Conservation (phyloP, 2,329 filamentous ascomycete genomes). For the Colletotrichum lupini region DNA sequence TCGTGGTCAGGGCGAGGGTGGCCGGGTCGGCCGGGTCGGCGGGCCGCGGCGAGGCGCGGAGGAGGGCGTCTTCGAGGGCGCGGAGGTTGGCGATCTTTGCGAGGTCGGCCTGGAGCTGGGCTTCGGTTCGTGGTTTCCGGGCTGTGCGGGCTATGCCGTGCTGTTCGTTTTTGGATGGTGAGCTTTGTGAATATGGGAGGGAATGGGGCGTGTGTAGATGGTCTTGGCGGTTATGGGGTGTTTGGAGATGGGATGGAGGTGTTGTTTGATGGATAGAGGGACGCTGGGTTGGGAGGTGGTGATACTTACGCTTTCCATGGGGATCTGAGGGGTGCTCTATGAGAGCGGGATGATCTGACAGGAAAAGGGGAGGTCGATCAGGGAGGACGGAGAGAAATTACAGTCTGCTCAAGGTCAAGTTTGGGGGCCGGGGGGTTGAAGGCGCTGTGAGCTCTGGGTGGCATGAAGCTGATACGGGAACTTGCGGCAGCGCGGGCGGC, state of each 20-base stretch:
- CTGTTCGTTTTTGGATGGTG: slow-evolving; percentile 54
- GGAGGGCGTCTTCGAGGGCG: slow-evolving; percentile 64
- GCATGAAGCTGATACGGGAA: slow-evolving; percentile 14
- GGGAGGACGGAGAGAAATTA: slow-evolving; percentile 8
- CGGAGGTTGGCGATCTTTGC: slow-evolving; percentile 83
- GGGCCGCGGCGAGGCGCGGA: slow-evolving; percentile 22
- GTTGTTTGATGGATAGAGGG: neutral
- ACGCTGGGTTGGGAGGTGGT: slow-evolving; percentile 2
- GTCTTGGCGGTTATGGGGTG: neutral
- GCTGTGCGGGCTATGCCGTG: slow-evolving; percentile 84
- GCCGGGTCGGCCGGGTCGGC: slow-evolving; percentile 52
- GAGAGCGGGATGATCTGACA: slow-evolving; percentile 4
- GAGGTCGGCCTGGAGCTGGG: slow-evolving; percentile 77
- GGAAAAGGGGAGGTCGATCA: neutral
- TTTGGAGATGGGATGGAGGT: neutral
- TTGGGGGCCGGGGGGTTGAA: slow-evolving; percentile 2
- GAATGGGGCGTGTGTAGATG: neutral
- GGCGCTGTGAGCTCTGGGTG: slow-evolving; percentile 27
- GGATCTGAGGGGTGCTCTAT: slow-evolving; percentile 5
- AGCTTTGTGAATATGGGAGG: neutral
- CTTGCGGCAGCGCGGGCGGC: neutral
- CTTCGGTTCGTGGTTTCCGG: slow-evolving; percentile 69
- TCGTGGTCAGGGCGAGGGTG: slow-evolving; percentile 76
- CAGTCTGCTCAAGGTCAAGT: neutral
- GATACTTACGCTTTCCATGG: slow-evolving; percentile 40